Evolutionary conservation across 1,284 basidiomycete genomes (phyloP).

Genomic region (Trichosporon inkin): DNA sequence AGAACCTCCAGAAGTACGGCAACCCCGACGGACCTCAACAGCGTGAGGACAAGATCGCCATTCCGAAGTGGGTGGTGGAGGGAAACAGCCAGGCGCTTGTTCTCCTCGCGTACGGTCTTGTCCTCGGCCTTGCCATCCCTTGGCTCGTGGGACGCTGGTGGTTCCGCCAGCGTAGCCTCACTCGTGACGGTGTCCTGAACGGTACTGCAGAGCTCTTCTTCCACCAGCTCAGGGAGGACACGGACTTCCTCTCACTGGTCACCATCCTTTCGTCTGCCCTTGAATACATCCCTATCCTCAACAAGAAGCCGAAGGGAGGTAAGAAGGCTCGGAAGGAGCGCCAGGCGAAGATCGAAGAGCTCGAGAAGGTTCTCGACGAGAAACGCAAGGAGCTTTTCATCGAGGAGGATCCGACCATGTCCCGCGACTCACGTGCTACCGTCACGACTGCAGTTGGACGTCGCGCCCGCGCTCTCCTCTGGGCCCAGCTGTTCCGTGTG

Average conservation of each 20-base stretch:
- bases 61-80: slow-evolving; percentile 92
- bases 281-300: slow-evolving; percentile 55
- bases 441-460: slow-evolving; percentile 44
- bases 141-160: slow-evolving; percentile 92
- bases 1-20: slow-evolving; percentile 86
- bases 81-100: slow-evolving; percentile 89
- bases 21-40: slow-evolving; percentile 97
- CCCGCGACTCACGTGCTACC: slow-evolving; percentile 29
- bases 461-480: slow-evolving; percentile 69
- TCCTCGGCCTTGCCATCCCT: slow-evolving; percentile 84
- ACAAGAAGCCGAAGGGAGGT: slow-evolving; percentile 31
- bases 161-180: slow-evolving; percentile 86
- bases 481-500: slow-evolving; percentile 78
- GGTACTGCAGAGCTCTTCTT: slow-evolving; percentile 85
- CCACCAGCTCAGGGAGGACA: slow-evolving; percentile 76
- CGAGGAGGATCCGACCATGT: slow-evolving; percentile 36
- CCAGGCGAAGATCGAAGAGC: slow-evolving; percentile 54
- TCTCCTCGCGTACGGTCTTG: slow-evolving; percentile 76
- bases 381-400: slow-evolving; percentile 51
- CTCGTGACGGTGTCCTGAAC: slow-evolving; percentile 87
- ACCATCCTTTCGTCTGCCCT: slow-evolving; percentile 69
- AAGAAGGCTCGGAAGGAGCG: slow-evolving; percentile 50
- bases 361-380: slow-evolving; percentile 60
- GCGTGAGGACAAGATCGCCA: slow-evolving; percentile 89
- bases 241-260: slow-evolving; percentile 69